Evolutionary conservation across 345 rosid genomes (phyloP), one percentile per base, ranked within the genome.

Genomic region (Gossypium raimondii): DNA sequence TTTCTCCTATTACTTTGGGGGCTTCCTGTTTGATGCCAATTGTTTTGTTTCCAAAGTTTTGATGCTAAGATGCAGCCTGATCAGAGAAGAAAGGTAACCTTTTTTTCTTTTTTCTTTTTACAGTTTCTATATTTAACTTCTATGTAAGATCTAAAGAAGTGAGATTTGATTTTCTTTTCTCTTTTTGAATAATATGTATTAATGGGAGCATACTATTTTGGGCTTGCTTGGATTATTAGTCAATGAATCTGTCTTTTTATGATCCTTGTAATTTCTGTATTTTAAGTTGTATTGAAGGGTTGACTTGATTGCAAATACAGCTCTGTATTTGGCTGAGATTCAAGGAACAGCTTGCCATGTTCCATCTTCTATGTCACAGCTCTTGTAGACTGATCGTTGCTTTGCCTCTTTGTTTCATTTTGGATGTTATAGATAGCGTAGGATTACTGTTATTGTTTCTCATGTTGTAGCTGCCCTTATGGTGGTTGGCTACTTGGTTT

Each of bases 41-140:
- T 78, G 38, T 48, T 81, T 77, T 67, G 48, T 25, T 75, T 62
- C 77, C 63, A 70, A 79, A 59, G 56, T 75, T 83, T 85, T 87
- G 75, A 87, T 84, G 85, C 87, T 17, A 88, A 89, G 88, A 94
- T 94, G 98, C 97, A 92, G 85, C 82, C 89, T 83, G 97, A 92
- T 87, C 97, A 90, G 68, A 80, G 98, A 73, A 92, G 86, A 83
- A 94, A 92, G 98, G 98, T 90, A 69, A 10, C 6, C 60, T 71
- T 20, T 64, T 68, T 65, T 18, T 12, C 13, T 5, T 41, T 60
- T 34, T 52, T 34, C 7, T 5, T 34, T 34, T 5, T 34, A 34
- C 41, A 50, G 9, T 66, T 22, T 29, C 14, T 73, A 47, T n/a
- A 16, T 50, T 47, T 64, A 34, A 12, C 2, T 44, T 0, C 58